Evolutionary conservation across 768 basidiomycete genomes (phyloP), one percentile per base, ranked within the genome.

Genomic region (Leucosporidium scottii): DNA sequence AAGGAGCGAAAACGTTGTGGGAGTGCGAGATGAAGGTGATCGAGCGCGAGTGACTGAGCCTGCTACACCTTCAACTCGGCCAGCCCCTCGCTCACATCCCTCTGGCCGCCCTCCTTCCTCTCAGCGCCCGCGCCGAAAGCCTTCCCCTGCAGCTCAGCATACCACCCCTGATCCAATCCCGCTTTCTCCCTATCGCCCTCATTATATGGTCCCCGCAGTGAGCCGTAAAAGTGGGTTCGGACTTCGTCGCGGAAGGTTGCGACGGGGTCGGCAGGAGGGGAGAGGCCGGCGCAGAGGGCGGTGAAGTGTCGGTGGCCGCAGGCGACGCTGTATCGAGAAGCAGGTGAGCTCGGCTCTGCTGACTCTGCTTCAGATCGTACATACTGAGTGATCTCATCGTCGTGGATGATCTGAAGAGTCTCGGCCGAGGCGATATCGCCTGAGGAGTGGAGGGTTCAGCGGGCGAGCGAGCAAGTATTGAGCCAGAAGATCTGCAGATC

Each of bases 161-260:
- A 92, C 75, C 87, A 92, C 31, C 84, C 86, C 47, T 76, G 79
- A 8, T 82, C 85, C 81, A 92, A 76, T 15, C 90, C 89, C 1
- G 89, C 90, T 77, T 82, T 85, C 75, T 85, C 84, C 59, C 90
- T 79, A 70, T 86, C 89, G 50, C 83, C 83, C 2, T 82, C 83
- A 78, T 91, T 91, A 8, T 54, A 92, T n/a, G 89, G 89, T 0
- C 89, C 89, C 74, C 86, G 87, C 30, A 89, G 80, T 59, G 85
- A 85, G 0, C 90, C 89, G 48, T 82, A 79, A 83, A 89, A 91
- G 13, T 87, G 86, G 53, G 75, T 79, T 65, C 79, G 81, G 30
- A 92, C 89, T 73, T 90, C 87, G 44, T 83, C 82, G 53, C 89
- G 79, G 77, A 91, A 92, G 25, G 85, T 82, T 64, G 73, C 70